Conservation (phyloP, 345 rosid species). For the Microcos paniculata region DNA sequence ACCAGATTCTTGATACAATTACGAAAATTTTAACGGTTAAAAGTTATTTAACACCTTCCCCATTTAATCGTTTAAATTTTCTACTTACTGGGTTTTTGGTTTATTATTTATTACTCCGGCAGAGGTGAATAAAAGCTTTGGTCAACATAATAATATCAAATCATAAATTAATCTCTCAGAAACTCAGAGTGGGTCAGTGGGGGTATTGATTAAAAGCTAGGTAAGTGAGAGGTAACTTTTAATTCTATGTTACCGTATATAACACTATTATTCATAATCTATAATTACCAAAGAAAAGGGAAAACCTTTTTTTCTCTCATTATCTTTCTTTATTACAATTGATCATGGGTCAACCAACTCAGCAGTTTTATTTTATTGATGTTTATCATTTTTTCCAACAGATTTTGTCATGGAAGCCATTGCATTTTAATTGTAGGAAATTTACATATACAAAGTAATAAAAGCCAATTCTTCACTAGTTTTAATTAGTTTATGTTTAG, state of each 20-base stretch:
- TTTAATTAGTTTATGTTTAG: background rate
- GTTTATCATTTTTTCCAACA: constrained; percentile 5
- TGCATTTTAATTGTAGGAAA: background rate
- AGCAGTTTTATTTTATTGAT: constrained; percentile 6
- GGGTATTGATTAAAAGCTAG: constrained; percentile 6
- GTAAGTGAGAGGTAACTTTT: constrained; percentile 6
- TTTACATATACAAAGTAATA: background rate
- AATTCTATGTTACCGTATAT: background rate
- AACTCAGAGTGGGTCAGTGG: background rate
- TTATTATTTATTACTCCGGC: background rate
- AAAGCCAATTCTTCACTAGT: background rate
- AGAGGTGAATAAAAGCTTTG: background rate
- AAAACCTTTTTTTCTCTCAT: background rate
- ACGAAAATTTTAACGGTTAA: background rate
- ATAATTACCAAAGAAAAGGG: background rate
- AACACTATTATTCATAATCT: constrained; percentile 4
- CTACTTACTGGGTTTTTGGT: background rate
- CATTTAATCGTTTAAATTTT: background rate
- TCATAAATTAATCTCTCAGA: background rate
- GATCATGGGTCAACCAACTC: constrained; percentile 15
- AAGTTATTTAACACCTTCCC: background rate
- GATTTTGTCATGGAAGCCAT: background rate
- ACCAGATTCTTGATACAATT: background rate
- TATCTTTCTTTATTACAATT: constrained; percentile 3
- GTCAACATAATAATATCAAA: background rate